Evolutionary conservation across 805 yeast genomes (phyloP).

Genomic region (Tetrapisispora iriomotensis): DNA sequence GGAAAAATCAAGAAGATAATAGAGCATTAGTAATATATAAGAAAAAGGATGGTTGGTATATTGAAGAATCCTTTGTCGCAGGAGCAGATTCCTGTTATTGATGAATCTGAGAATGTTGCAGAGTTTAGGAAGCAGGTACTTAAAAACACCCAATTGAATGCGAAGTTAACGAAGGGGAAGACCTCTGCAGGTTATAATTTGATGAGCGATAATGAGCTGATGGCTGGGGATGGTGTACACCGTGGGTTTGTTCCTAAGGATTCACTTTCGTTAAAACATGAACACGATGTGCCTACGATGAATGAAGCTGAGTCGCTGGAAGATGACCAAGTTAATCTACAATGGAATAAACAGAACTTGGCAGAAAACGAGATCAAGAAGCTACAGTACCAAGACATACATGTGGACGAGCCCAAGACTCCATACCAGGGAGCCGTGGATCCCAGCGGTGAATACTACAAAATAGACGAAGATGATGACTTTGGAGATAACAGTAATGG

Average conservation of each 20-base stretch:
- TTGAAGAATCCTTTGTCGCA: conserved; percentile 38
- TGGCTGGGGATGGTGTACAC: not conserved
- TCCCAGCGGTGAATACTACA: conserved; percentile 71
- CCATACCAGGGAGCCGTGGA: conserved; percentile 88
- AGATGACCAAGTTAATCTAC: conserved; percentile 39
- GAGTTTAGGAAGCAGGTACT: conserved; percentile 60
- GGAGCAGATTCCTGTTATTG: conserved; percentile 14
- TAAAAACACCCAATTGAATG: conserved; percentile 68
- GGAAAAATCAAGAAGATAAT: too few species aligned
- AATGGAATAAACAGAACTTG: conserved; percentile 81
- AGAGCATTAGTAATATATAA: too few species aligned
- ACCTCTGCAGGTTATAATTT: conserved; percentile 1
- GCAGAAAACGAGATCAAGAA: conserved; percentile 54
- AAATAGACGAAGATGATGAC: conserved; percentile 47
- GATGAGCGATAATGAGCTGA: not conserved
- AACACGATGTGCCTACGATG: conserved; percentile 13
- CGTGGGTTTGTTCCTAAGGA: conserved; percentile 23
- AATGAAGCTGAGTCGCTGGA: conserved; percentile 7
- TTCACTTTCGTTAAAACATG: conserved; percentile 21
- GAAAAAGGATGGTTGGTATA: conserved; percentile 36
- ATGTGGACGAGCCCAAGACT: conserved; percentile 88
- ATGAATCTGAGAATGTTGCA: conserved; percentile 26
- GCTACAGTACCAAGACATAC: conserved; percentile 42
- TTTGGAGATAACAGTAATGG: conserved; percentile 30
- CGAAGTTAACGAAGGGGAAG: conserved; percentile 37